Base-by-base conservation (phyloP, 169 alveolate genomes). In the Eimeria sp. region DNA sequence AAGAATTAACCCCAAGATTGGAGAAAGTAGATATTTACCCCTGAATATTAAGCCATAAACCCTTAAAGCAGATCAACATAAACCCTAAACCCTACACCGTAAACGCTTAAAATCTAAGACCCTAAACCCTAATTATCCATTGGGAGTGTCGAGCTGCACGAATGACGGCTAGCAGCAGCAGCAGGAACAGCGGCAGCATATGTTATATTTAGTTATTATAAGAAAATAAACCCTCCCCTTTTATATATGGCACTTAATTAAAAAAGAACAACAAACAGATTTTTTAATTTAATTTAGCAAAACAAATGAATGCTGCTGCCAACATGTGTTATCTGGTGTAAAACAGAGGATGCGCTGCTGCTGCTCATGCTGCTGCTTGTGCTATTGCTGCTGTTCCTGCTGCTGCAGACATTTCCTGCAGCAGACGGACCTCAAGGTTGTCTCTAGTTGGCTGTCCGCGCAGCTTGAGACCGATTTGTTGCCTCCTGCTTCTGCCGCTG, bases 401-500 rank as follows among this genome's bases (percentile, higher is more conserved):
- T 43, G 61, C 70, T 78, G 89, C 67, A 78, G 89, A 61, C 22
- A 43, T 6, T 9, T 47, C 25, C 34, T 78, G 45, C 67, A 16
- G 67, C 89, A 78, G 61, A 49, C 34, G 18, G 89, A 78, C 25
- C 67, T 78, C 57, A n/a, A 22, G 7, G 61, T 20, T 5, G 89
- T 78, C 18, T 78, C 67, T 65, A 45, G 34, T 30, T 78, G 89
- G 89, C 16, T 78, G 2, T 78, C 89, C 1, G 61, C 14, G n/a
- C 89, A 13, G 89, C 63, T 78, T 25, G 89, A 78, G 65, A 22
- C 11, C 30, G 89, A 45, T n/a, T 43, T 78, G 40, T 45, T 78
- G 67, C 65, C 89, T 45, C 89, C 67, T 25, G 6, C 22, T 78
- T 70, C 25, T 13, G 67, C 43, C 16, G 13, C 34, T 18, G 65